phyloP scores from a whole-genome alignment of 768 basidiomycete species.

The Xerocomellus dryophilus region DNA sequence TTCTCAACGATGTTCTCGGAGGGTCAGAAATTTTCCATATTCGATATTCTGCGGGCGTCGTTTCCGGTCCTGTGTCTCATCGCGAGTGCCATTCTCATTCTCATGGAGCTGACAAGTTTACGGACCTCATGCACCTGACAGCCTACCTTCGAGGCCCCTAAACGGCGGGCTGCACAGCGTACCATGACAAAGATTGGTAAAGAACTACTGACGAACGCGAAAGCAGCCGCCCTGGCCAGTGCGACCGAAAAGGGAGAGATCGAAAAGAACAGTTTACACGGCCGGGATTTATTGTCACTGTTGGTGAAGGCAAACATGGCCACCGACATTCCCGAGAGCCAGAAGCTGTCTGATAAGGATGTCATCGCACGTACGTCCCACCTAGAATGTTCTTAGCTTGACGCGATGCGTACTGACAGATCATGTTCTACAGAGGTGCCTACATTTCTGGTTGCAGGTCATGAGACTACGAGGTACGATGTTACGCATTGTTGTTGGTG shows the following conservation, averaged over 20 bases:
- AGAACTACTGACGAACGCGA: slow-evolving; percentile 50
- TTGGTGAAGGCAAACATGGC: slow-evolving; percentile 53
- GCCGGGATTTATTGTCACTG: slow-evolving; percentile 49
- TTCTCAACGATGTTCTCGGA: slow-evolving; percentile 32
- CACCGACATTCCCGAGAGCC: slow-evolving; percentile 51
- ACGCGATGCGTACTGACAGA: neutral
- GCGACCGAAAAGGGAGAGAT: slow-evolving; percentile 28
- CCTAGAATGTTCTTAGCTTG: neutral
- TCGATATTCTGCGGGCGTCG: slow-evolving; percentile 33
- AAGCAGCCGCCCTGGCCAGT: slow-evolving; percentile 32
- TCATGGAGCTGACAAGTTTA: neutral
- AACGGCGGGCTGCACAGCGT: slow-evolving; percentile 28
- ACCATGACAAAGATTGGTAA: slow-evolving; percentile 51
- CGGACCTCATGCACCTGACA: neutral
- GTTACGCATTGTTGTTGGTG: neutral
- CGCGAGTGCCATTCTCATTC: slow-evolving; percentile 26
- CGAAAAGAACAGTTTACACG: slow-evolving; percentile 33
- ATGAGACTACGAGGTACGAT: slow-evolving; percentile 52
- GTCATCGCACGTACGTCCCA: slow-evolving; percentile 50
- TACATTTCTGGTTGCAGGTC: slow-evolving; percentile 59
- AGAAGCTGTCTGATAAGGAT: slow-evolving; percentile 59
- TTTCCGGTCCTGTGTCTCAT: slow-evolving; percentile 40
- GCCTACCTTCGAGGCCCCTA: slow-evolving; percentile 22
- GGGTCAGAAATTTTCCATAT: slow-evolving; percentile 8
- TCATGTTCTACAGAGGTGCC: slow-evolving; percentile 47